A percentile compares a stretch with the other conserved stretches of the same genome.
Evolutionary conservation across 805 yeast genomes (phyloP).

Genomic region (Yarrowia phangngaensis): DNA sequence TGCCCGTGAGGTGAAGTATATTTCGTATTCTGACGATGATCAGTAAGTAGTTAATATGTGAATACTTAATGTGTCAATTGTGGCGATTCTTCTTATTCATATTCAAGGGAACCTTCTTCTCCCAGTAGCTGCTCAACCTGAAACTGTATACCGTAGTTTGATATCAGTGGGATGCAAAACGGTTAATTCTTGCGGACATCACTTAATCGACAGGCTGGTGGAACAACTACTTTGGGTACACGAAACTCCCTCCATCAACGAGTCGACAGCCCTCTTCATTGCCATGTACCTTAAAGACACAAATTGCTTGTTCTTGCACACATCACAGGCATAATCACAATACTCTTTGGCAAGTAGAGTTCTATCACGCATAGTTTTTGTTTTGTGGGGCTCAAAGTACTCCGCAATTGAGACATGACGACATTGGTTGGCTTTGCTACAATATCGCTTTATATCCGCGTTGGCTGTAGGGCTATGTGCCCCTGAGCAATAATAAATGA

Average conservation of each 20-base stretch:
- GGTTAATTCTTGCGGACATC: too few relatives aligned
- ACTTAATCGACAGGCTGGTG: slow-evolving; percentile 7
- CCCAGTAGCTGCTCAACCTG: too few relatives aligned
- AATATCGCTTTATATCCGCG: slow-evolving; percentile 26
- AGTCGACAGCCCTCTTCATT: slow-evolving; percentile 3
- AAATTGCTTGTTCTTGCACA: slow-evolving; percentile 29
- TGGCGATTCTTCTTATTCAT: too few relatives aligned
- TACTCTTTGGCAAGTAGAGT: slow-evolving; percentile 18
- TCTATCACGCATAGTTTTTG: slow-evolving; percentile 9
- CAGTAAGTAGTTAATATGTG: too few relatives aligned
- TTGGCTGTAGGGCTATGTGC: slow-evolving; percentile 13
- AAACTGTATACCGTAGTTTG: too few relatives aligned
- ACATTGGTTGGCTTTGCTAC: slow-evolving; percentile 28
- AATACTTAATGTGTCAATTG: too few relatives aligned
- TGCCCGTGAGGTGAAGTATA: slow-evolving; percentile 28
- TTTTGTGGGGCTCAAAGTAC: slow-evolving; percentile 31
- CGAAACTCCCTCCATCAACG: background rate
- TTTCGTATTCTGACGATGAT: slow-evolving; percentile 29
- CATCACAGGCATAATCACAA: slow-evolving; percentile 32
- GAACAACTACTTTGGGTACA: slow-evolving; percentile 13
- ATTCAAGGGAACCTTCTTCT: too few relatives aligned
- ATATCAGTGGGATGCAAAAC: too few relatives aligned
- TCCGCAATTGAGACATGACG: slow-evolving; percentile 31
- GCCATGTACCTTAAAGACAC: slow-evolving; percentile 18
- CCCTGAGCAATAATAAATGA: slow-evolving; percentile 56